A percentile compares a stretch with the other conserved stretches of the same genome.
These are phyloP conservation scores for Fusarium ramigenum DNA, from an alignment of 2,329 filamentous ascomycete species.

Conservation along the genomic window DNA sequence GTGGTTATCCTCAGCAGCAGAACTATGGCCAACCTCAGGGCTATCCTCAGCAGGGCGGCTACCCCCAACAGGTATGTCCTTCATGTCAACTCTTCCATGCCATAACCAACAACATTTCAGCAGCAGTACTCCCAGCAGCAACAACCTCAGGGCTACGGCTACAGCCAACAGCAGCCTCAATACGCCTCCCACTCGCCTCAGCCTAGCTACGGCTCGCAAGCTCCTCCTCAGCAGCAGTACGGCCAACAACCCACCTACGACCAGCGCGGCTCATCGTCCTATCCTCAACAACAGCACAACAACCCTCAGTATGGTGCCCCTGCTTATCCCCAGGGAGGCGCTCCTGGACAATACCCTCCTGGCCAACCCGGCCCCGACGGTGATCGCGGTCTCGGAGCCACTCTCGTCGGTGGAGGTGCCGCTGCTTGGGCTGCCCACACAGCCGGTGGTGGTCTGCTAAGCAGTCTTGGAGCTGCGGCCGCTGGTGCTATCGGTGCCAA, in stretches of 20 bases:
- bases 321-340: slow-evolving; percentile 39
- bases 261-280: slow-evolving; percentile 29
- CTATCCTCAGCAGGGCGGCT: slow-evolving; percentile 32
- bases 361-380: slow-evolving; percentile 47
- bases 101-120: slow-evolving; percentile 7
- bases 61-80: slow-evolving; percentile 42
- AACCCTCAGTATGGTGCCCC: slow-evolving; percentile 32
- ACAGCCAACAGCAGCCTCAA: slow-evolving; percentile 35
- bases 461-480: slow-evolving; percentile 60
- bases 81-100: background rate
- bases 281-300: slow-evolving; percentile 41
- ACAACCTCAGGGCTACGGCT: slow-evolving; percentile 28
- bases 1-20: slow-evolving; percentile 39
- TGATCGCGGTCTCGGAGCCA: slow-evolving; percentile 66
- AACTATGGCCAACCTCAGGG: slow-evolving; percentile 35
- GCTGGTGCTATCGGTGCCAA: slow-evolving; percentile 66
- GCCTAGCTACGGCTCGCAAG: slow-evolving; percentile 37
- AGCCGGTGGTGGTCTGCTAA: slow-evolving; percentile 61
- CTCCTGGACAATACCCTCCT: slow-evolving; percentile 38
- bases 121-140: slow-evolving; percentile 40
- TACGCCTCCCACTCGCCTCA: slow-evolving; percentile 40
- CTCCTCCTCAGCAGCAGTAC: slow-evolving; percentile 40
- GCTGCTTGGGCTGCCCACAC: slow-evolving; percentile 65
- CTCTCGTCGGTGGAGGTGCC: slow-evolving; percentile 61
- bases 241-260: slow-evolving; percentile 33